Percentiles rank a stretch among this genome's conserved stretches.
Evolutionary conservation across 768 basidiomycete species (phyloP).

Genomic region (Tylopilus subfusipes): DNA sequence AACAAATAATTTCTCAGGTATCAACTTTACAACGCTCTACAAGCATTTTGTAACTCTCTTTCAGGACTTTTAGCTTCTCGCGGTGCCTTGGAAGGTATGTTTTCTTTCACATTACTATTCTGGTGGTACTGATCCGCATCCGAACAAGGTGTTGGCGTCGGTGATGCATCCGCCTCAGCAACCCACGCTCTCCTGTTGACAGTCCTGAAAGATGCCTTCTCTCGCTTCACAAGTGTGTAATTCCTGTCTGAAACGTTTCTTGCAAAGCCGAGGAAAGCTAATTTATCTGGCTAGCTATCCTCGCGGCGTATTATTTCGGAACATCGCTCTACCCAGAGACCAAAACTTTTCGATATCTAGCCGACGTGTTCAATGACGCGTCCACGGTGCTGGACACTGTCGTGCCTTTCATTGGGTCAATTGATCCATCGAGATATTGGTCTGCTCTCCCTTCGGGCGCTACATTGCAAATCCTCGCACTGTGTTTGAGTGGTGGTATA

Average conservation of each 20-base stretch:
- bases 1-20: conserved; percentile 41
- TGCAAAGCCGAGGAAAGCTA: neutral
- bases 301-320: conserved; percentile 58
- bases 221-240: conserved; percentile 58
- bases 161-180: conserved; percentile 60
- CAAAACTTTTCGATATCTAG: conserved; percentile 64
- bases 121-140: neutral
- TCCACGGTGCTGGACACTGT: conserved; percentile 58
- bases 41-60: conserved; percentile 68
- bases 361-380: conserved; percentile 62
- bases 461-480: conserved; percentile 41
- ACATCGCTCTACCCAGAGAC: conserved; percentile 67
- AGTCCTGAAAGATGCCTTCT: conserved; percentile 62
- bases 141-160: conserved; percentile 62
- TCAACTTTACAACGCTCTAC: conserved; percentile 61
- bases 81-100: conserved; percentile 61
- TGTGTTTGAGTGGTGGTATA: conserved; percentile 58
- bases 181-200: conserved; percentile 63
- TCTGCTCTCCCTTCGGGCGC: conserved; percentile 30
- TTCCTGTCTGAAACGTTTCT: neutral
- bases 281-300: conserved; percentile 46
- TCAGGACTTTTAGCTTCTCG: conserved; percentile 61
- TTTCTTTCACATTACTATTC: neutral
- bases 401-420: conserved; percentile 48
- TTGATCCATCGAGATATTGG: conserved; percentile 29